Conservation (phyloP, 2,329 filamentous ascomycete genomes). For the Meredithiella fracta region DNA sequence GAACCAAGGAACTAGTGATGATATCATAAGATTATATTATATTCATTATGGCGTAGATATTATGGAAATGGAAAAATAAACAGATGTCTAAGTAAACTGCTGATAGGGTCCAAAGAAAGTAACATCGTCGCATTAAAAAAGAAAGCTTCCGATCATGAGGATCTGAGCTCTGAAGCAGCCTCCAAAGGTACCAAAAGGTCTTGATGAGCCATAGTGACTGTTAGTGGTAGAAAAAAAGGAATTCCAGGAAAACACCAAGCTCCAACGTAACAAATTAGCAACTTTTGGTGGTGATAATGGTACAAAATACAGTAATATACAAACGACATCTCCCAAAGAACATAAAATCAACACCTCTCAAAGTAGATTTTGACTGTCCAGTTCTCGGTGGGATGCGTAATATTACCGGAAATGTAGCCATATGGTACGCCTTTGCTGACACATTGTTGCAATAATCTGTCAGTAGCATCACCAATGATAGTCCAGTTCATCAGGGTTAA, state of each 20-base stretch:
- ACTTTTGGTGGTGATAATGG: background rate
- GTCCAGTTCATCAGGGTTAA: constrained; percentile 6
- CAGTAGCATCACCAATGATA: constrained; percentile 3
- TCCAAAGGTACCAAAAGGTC: background rate
- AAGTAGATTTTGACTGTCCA: constrained; percentile 5
- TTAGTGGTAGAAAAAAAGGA: background rate
- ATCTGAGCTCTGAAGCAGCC: background rate
- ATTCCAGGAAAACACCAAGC: background rate
- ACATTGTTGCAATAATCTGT: background rate
- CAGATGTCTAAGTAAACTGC: background rate
- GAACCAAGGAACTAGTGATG: background rate
- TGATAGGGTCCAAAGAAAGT: background rate
- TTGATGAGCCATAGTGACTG: background rate
- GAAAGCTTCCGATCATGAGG: background rate
- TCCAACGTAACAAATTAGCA: background rate
- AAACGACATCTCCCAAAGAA: background rate
- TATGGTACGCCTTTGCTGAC: constrained; percentile 4
- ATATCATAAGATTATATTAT: background rate
- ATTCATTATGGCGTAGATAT: background rate
- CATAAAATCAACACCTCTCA: constrained; percentile 6
- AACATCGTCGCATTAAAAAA: background rate
- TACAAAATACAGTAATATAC: background rate
- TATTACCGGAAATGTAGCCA: constrained; percentile 5
- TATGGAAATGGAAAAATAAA: background rate
- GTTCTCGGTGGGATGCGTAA: constrained; percentile 6